Conservation (phyloP, 345 rosid species). For the Salix caprea region DNA sequence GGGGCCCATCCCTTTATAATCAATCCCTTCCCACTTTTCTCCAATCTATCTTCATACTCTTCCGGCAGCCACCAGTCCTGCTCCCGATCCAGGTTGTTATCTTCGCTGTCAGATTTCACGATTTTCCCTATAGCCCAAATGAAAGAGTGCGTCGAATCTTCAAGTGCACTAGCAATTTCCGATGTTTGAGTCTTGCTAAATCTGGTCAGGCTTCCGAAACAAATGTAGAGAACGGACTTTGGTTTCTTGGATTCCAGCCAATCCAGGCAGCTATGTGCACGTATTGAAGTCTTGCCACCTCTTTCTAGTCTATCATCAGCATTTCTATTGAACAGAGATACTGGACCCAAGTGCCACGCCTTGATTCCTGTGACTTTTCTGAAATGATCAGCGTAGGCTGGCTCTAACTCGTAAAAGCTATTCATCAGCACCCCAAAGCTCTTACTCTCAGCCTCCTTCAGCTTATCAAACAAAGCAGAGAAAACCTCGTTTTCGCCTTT, state of each 20-base stretch:
- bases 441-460: constrained; percentile 27
- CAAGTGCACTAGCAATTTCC: constrained; percentile 20
- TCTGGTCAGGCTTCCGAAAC: constrained; percentile 24
- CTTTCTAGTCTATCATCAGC: constrained; percentile 18
- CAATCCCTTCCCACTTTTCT: constrained; percentile 19
- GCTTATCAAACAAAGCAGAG: constrained; percentile 27
- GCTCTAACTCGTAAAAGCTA: constrained; percentile 29
- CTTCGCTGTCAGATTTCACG: neutral
- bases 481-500: constrained; percentile 20
- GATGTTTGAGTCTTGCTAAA: constrained; percentile 16
- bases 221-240: constrained; percentile 29
- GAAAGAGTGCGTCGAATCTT: constrained; percentile 16
- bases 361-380: constrained; percentile 21
- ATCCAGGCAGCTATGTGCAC: constrained; percentile 10
- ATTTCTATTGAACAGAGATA: constrained; percentile 14
- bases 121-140: constrained; percentile 26
- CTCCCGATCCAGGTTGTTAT: neutral
- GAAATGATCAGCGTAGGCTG: constrained; percentile 27
- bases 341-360: constrained; percentile 34
- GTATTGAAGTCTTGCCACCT: constrained; percentile 15
- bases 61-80: constrained; percentile 27
- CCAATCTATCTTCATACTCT: constrained; percentile 15
- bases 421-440: constrained; percentile 32
- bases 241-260: constrained; percentile 32
- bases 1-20: constrained; percentile 37